Evolutionary conservation across 2,329 filamentous ascomycete species (phyloP).

Genomic region (Fusarium aywerte): DNA sequence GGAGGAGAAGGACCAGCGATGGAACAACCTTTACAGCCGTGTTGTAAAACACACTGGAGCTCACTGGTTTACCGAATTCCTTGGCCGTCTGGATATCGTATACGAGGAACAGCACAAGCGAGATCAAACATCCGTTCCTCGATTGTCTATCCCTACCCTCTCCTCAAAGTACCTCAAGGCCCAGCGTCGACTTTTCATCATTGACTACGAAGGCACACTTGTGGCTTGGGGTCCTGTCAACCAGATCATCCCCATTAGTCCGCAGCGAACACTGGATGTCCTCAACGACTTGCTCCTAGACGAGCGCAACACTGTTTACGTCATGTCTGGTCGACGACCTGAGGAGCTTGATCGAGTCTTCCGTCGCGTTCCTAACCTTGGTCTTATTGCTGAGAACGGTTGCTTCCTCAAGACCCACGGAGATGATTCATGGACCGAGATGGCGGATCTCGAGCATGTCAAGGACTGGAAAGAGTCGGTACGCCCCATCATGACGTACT

Average conservation of each 20-base stretch:
- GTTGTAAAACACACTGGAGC: slow-evolving; percentile 85
- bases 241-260: slow-evolving; percentile 86
- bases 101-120: slow-evolving; percentile 87
- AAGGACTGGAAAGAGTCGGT: slow-evolving; percentile 86
- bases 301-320: slow-evolving; percentile 84
- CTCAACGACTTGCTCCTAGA: slow-evolving; percentile 85
- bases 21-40: slow-evolving; percentile 76
- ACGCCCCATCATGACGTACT: slow-evolving; percentile 85
- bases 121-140: slow-evolving; percentile 86
- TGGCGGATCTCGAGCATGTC: slow-evolving; percentile 77
- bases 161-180: slow-evolving; percentile 73
- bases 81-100: slow-evolving; percentile 75
- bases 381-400: slow-evolving; percentile 93
- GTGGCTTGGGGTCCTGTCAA: slow-evolving; percentile 87
- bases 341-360: slow-evolving; percentile 91
- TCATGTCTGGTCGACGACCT: slow-evolving; percentile 90
- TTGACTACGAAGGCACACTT: slow-evolving; percentile 94
- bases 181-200: slow-evolving; percentile 80
- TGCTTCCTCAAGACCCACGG: slow-evolving; percentile 84
- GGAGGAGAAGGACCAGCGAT: slow-evolving; percentile 78
- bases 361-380: slow-evolving; percentile 82
- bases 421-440: slow-evolving; percentile 77
- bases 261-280: slow-evolving; percentile 82
- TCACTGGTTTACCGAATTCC: slow-evolving; percentile 85
- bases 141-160: slow-evolving; percentile 76